Percentiles rank a stretch among this genome's conserved stretches.
phyloP scores from a whole-genome alignment of 192 early-diverging fungal species.

The Coemansia sp. region DNA sequence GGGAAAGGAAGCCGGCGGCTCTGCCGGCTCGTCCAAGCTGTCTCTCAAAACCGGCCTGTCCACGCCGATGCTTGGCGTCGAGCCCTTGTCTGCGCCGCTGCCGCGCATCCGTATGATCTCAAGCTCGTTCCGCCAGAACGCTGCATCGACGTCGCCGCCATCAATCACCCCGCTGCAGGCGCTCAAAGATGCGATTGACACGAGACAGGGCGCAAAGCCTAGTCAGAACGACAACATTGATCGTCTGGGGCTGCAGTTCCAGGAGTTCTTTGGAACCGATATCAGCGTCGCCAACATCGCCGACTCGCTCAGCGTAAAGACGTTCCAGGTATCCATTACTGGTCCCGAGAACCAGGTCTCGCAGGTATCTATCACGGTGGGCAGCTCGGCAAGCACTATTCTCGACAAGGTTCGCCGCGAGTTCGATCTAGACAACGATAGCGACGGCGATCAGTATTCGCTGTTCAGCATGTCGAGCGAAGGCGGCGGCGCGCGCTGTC shows the following conservation, averaged over 20 bases:
- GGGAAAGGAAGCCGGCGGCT: neutral
- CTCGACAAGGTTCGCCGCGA: slow-evolving; percentile 72
- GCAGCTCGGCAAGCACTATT: slow-evolving; percentile 66
- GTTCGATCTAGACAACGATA: slow-evolving; percentile 74
- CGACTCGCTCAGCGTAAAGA: slow-evolving; percentile 46
- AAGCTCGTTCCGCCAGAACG: slow-evolving; percentile 13
- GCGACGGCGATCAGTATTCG: slow-evolving; percentile 62
- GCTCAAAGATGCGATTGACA: slow-evolving; percentile 20
- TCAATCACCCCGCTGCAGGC: slow-evolving; percentile 19
- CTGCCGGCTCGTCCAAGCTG: slow-evolving; percentile 14
- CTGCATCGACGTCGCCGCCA: slow-evolving; percentile 15
- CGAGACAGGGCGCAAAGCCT: slow-evolving; percentile 5
- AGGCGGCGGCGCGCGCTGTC: slow-evolving; percentile 64
- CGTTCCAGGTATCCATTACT: slow-evolving; percentile 69
- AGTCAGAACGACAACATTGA: slow-evolving; percentile 35
- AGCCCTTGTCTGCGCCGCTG: slow-evolving; percentile 41
- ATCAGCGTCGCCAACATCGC: slow-evolving; percentile 47
- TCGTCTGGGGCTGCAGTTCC: slow-evolving; percentile 47
- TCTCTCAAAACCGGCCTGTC: slow-evolving; percentile 18
- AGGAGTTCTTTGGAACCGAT: slow-evolving; percentile 54
- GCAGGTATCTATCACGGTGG: slow-evolving; percentile 72
- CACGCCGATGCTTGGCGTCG: slow-evolving; percentile 13
- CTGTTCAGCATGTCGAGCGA: slow-evolving; percentile 70
- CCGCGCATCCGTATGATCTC: slow-evolving; percentile 37
- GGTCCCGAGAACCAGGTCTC: slow-evolving; percentile 78